Evolutionary conservation across 1,284 basidiomycete species (phyloP), one percentile per base, ranked within the genome.

Genomic region (Microbotryum lychnidis-dioicae): DNA sequence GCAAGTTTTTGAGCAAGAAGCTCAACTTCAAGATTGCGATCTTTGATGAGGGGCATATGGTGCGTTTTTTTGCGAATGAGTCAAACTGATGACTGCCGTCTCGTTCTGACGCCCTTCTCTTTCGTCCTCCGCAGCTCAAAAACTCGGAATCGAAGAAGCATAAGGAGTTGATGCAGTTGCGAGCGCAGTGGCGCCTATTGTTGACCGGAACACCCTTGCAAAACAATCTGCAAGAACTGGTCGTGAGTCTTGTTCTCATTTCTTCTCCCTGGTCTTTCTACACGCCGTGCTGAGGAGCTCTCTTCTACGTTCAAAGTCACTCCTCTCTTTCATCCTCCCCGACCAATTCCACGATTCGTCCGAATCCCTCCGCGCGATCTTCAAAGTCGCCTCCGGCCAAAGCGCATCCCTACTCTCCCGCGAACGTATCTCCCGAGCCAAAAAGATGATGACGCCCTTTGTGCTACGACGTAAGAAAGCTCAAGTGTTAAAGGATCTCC

Each of bases 391-490:
- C 70, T 86, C 88, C 6, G 88, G 91, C 70, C 86, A 87, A 12
- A 89, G 88, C 66, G 84, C 89, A 55, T 88, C 87, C 49, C 84
- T 98, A 18, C 88, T 92, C 7, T 97, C 29, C 89, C 91, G 54
- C 80, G 94, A 59, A 61, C 71, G 71, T 37, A 70, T 72, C 42
- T 55, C 52, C 27, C 64, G 66, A 60, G 96, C 96, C 6, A 96
- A 97, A 78, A 91, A 89, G 75, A 97, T 99, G 92, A 92, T 99
- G 86, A 93, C 90, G 20, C 96, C 96, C 0, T 99, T 99, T 74
- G 93, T 98, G 31, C 81, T 99, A 23, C 87, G 96, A 25, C 83
- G 96, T 54, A 84, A 93, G 67, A 99, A 99, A 77, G 89, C 92
- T 66, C 74, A 94, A 84, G 94, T 99, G 1, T 80, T 98, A 44